Base-by-base conservation (phyloP, 345 rosid genomes). In the Melaleuca alternifolia region DNA sequence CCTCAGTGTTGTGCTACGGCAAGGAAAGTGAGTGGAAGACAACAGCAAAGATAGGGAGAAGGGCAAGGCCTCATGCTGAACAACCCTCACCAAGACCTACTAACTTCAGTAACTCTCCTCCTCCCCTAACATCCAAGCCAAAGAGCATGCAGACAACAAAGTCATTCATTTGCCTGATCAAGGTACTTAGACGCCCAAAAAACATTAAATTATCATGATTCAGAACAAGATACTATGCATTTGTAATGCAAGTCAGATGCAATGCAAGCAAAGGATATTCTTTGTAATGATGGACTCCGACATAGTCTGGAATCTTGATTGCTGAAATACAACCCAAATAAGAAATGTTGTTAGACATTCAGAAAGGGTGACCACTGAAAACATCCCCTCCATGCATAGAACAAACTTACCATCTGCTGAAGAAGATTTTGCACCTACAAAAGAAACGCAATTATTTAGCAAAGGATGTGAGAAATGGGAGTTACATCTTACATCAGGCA, bases 241-340 rank as follows among this genome's bases (percentile, higher is more conserved):
- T 33, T 54, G 51, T 23, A 54, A 37, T 56, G 83, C 61, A 82
- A 44, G 77, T 33, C n/a, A 46, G 9, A 16, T 12, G 76, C 65
- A 6, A 88, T 76, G 46, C 52, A 62, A 48, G 82, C 84, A 48
- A 95, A 96, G 99, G 99, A 97, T 97, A 97, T 97, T 97, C 96
- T 97, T 97, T 37, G 93, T 75, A 81, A 97, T 89, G 87, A 97
- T 96, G 89, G 98, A 93, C 85, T 94, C 98, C 0, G 99, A 97
- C 98, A 96, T 96, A 65, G 97, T 92, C 90, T 96, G 99, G 91
- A 97, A 96, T 90, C 97, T 93, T 85, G 91, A 84, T 96, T 97
- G 99, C 99, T 96, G 96, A 91, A 92, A 88, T 37, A 18, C 48
- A 24, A 71, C 48, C 37, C 48, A 54, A 77, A 86, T 61, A 83